Base-by-base conservation (phyloP, 2,329 filamentous ascomycete genomes). In the Didymella glomerata region DNA sequence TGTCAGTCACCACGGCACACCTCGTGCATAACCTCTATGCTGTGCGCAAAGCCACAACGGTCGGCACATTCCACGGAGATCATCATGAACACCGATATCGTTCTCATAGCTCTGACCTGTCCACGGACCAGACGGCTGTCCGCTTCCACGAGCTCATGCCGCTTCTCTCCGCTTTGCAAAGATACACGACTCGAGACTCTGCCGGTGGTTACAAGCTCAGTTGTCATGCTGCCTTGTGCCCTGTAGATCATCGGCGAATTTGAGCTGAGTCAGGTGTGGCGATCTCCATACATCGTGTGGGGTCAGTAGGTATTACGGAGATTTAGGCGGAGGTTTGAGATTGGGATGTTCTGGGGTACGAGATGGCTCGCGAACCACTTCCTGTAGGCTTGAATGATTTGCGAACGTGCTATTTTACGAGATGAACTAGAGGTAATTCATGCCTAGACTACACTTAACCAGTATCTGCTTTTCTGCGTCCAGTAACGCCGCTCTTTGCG, bases 281-380 rank as follows among this genome's bases (percentile, higher is more conserved):
- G 53, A 56, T 56, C 53, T 9, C 32, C n/a, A 41, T 41, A 41
- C 22, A 48, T 52, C 25, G 24, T 25, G 24, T 9, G 30, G 22
- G 7, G 22, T 18, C 27, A n/a, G 44, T 20, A 44, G 13, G 36
- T 50, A n/a, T 32, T 38, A 28, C 25, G 46, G 30, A 45, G 40
- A 47, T n/a, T 41, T 38, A 16, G 38, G 42, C 10, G 27, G 34
- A n/a, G 3, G n/a, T 10, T 28, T 27, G n/a, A 42, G 38, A 48
- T 30, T 54, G 45, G 4, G 45, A 24, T 42, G 5, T 10, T 44
- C 44, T 45, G 53, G 46, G 46, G 40, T 44, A 48, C 25, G 32
- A 48, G 32, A 41, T 41, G 50, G 22, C 16, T 36, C 32, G 16
- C n/a, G n/a, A n/a, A n/a, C n/a, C n/a, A n/a, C n/a, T n/a, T n/a